phyloP scores from a whole-genome alignment of 164 flowering plant genomes.

The Vitis vinifera region ASM3070453v1 NC_081817.1:4845501-4846000 shows the following conservation, averaged over 20 bases:
- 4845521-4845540: neutral
- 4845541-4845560: constrained; percentile 2
- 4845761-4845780: constrained; percentile 74
- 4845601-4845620: neutral
- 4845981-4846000: constrained; percentile 81
- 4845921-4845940: constrained; percentile 62
- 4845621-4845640: too few species aligned
- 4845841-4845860: constrained; percentile 83
- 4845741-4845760: constrained; percentile 92
- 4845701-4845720: constrained; percentile 90
- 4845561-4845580: neutral
- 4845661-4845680: constrained; percentile 31
- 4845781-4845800: constrained; percentile 92
- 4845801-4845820: constrained; percentile 90
- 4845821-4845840: constrained; percentile 95
- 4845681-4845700: constrained; percentile 46
- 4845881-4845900: too few species aligned
- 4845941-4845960: constrained; percentile 89
- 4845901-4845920: constrained; percentile 6
- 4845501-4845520: constrained; percentile 8
- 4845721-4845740: constrained; percentile 92
- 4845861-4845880: neutral
- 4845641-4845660: too few species aligned
- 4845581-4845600: neutral
- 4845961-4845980: constrained; percentile 89